Evolutionary conservation across 768 basidiomycete species (phyloP).

Genomic region (Sutorius australiensis): DNA sequence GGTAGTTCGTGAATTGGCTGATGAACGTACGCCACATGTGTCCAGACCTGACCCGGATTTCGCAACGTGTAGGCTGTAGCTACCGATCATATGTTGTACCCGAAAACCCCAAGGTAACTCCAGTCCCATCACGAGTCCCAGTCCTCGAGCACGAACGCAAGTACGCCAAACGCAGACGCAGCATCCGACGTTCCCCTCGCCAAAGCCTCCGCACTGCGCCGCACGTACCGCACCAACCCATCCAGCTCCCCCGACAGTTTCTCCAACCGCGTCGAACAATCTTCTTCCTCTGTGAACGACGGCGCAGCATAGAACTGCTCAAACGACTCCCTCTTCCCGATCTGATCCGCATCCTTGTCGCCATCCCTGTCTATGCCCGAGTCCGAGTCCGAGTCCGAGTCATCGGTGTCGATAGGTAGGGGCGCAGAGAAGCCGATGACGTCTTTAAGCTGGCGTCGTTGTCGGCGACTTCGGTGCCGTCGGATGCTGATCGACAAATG

Average conservation of each 20-base stretch:
- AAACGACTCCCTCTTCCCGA: constrained; percentile 9
- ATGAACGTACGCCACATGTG: background rate
- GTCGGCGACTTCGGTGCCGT: constrained; percentile 61
- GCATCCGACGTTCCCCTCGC: constrained; percentile 59
- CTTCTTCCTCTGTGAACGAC: constrained; percentile 44
- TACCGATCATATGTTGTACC: background rate
- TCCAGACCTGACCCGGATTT: background rate
- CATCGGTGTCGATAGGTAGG: constrained; percentile 23
- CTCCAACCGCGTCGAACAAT: constrained; percentile 49
- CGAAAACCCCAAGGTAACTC: background rate
- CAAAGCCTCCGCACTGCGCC: constrained; percentile 66
- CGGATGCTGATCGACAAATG: constrained; percentile 49
- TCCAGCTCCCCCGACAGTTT: constrained; percentile 69
- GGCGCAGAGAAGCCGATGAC: constrained; percentile 58
- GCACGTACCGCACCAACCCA: constrained; percentile 63
- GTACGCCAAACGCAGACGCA: constrained; percentile 60
- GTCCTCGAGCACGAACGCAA: constrained; percentile 76
- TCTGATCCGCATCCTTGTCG: constrained; percentile 20
- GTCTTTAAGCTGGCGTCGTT: constrained; percentile 50
- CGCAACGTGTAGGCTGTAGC: background rate
- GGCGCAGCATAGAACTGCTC: constrained; percentile 40
- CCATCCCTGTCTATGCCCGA: constrained; percentile 36
- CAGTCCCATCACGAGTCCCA: constrained; percentile 49
- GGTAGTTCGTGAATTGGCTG: too few species aligned
- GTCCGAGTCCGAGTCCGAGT: constrained; percentile 22